Conservation (phyloP, 1,284 basidiomycete species). For the Volvariella volvacea region DNA sequence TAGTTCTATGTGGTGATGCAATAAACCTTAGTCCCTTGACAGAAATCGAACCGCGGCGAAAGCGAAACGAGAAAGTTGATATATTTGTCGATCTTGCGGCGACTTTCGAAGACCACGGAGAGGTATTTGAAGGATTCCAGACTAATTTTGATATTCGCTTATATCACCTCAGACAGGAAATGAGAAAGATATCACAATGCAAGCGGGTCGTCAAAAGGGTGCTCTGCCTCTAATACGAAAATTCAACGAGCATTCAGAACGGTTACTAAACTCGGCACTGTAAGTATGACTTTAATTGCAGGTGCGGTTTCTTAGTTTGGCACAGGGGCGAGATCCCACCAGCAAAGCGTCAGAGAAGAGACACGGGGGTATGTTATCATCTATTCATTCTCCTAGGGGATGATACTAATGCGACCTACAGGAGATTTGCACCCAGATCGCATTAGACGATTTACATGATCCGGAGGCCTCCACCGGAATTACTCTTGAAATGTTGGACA, state of each 20-base stretch:
- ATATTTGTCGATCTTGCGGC: constrained; percentile 83
- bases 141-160: background rate
- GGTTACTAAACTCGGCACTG: constrained; percentile 76
- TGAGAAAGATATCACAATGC: constrained; percentile 91
- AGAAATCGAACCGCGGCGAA: constrained; percentile 80
- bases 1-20: background rate
- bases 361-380: constrained; percentile 19
- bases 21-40: constrained; percentile 3
- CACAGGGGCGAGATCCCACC: constrained; percentile 51
- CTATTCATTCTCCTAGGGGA: constrained; percentile 3
- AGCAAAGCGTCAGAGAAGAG: constrained; percentile 52
- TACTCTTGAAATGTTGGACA: constrained; percentile 77
- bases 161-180: constrained; percentile 65
- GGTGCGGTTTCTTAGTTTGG: constrained; percentile 4
- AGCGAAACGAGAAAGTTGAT: constrained; percentile 64
- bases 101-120: constrained; percentile 87
- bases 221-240: constrained; percentile 91
- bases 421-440: constrained; percentile 66
- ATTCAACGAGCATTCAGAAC: constrained; percentile 96
- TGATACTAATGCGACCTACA: constrained; percentile 15
- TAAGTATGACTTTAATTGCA: constrained; percentile 26
- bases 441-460: constrained; percentile 81
- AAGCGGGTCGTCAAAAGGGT: constrained; percentile 82
- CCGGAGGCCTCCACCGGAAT: constrained; percentile 62
- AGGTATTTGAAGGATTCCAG: constrained; percentile 37